Evolutionary conservation across 306 rosid genomes (phyloP), one percentile per base, ranked within the genome.

Genomic region (Dalbergia cochinchinensis): DNA sequence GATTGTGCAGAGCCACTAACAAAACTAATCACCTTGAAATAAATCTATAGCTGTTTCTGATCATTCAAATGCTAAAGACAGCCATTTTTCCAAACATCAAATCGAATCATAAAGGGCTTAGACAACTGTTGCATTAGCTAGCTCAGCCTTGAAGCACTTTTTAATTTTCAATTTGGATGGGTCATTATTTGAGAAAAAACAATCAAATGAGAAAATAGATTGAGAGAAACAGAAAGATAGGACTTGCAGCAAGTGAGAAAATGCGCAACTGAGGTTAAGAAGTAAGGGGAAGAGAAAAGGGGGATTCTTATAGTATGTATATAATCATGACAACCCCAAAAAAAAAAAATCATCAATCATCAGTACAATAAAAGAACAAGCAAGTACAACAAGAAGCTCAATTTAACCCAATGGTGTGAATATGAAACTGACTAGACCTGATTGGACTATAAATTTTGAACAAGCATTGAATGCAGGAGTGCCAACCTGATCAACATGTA

Each of bases 401-500:
- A 79, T 73, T 33, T 70, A 85, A 78, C 78, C 77, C 80, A 73
- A 69, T 44, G 51, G 73, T 73, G 81, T 83, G 86, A 80, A 82
- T 85, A 78, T 54, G 77, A 86, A 83, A 66, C 82, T 69, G 74
- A 85, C 84, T 77, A 71, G 47, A 78, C 79, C 20, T 19, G 74
- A 71, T 73, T 77, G 54, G 61, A 79, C 81, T 67, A 35, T 66
- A 82, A 69, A 48, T 34, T 75, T 60, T 53, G 73, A 87, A 80
- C 33, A 71, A 79, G 73, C 79, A 66, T 48, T 67, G 65, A 78
- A 69, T 47, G 51, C 6, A 65, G 41, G 16, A 41, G 44, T 44
- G 42, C 59, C 69, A 61, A 88, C 88, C 88, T 58, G 86, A 78
- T 95, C 89, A 93, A 81, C 99, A 96, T 31, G 99, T 91, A 80